Conservation (phyloP, 495 filamentous ascomycete genomes). For the Lepraria neglecta region DNA sequence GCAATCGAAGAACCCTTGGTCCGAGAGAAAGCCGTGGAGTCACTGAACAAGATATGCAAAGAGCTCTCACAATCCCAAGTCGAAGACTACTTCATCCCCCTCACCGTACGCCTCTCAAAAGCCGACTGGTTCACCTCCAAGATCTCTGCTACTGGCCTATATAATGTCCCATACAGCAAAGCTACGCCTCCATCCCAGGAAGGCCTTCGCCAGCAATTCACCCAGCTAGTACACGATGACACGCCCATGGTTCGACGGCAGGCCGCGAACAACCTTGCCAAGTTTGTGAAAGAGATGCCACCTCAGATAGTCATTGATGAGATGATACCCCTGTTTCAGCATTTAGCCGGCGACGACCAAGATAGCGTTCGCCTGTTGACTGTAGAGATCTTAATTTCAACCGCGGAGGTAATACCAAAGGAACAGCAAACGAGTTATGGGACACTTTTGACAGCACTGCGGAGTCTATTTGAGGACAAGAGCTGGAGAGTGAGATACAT, state of each 20-base stretch:
- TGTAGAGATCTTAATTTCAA: constrained; percentile 91
- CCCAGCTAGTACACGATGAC: constrained; percentile 90
- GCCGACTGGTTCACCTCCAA: constrained; percentile 99
- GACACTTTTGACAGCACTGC: constrained; percentile 79
- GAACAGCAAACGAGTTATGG: constrained; percentile 96
- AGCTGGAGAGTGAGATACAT: constrained; percentile 99
- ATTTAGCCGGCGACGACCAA: constrained; percentile 90
- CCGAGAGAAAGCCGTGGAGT: constrained; percentile 97
- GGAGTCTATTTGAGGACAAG: constrained; percentile 94
- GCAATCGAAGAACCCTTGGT: constrained; percentile 98
- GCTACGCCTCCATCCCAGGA: constrained; percentile 79
- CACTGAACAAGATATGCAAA: constrained; percentile 95
- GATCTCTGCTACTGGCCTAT: constrained; percentile 93
- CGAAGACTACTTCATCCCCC: constrained; percentile 92
- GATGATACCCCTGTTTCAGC: constrained; percentile 98
- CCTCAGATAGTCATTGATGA: constrained; percentile 86
- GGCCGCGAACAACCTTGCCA: constrained; percentile 90
- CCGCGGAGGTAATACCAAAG: constrained; percentile 95
- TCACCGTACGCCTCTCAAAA: constrained; percentile 90
- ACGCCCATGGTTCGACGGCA: constrained; percentile 98
- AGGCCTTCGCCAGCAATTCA: constrained; percentile 81
- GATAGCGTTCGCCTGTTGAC: constrained; percentile 94
- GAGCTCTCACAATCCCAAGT: constrained; percentile 85
- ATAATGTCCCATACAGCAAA: constrained; percentile 85
- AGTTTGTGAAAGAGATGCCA: constrained; percentile 95